Base-by-base conservation (phyloP, 306 rosid species). In the Amphicarpaea edgeworthii region DNA sequence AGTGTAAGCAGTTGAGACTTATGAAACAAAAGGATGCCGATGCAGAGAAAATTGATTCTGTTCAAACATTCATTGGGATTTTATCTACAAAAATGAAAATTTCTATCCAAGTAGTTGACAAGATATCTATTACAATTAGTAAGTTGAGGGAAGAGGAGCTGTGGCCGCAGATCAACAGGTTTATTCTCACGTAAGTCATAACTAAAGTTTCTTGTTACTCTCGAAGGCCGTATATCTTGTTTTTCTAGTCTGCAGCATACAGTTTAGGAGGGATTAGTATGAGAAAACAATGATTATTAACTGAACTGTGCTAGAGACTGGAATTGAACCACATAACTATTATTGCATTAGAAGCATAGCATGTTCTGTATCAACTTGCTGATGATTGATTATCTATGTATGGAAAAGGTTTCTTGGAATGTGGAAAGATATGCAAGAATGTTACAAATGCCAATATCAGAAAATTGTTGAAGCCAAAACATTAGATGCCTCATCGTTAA, bases 361-460 rank as follows among this genome's bases (percentile, higher is more conserved):
- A 9, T 42, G 40, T 12, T 58, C 40, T 58, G 64, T 26, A 58
- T 58, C 64, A 24, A 60, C 32, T 51, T 53, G 50, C 67, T 81
- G 42, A 76, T 68, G 3, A 19, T 4, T 68, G 3, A 19, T 4
- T 11, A n/a, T 62, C 8, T 41, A 47, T 66, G 77, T 76, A 42
- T 79, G 59, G 42, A 15, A 69, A 65, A 95, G 97, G 79, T 84
- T 92, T 49, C 81, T 77, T 0, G 80, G 82, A 58, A 89, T 95
- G 97, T 95, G 97, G 97, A 87, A 84, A 83, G 85, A 70, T 53
- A 91, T 94, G 98, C 77, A 68, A 43, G 90, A 90, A 30, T 85
- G 95, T 81, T 90, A 88, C 87, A 87, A 79, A 72, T 8, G 78
- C 50, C 96, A 90, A 81, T 71, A 51, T 75, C 77, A 81, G 77